Conservation (phyloP, 345 rosid genomes). For the Salix exigua region DNA sequence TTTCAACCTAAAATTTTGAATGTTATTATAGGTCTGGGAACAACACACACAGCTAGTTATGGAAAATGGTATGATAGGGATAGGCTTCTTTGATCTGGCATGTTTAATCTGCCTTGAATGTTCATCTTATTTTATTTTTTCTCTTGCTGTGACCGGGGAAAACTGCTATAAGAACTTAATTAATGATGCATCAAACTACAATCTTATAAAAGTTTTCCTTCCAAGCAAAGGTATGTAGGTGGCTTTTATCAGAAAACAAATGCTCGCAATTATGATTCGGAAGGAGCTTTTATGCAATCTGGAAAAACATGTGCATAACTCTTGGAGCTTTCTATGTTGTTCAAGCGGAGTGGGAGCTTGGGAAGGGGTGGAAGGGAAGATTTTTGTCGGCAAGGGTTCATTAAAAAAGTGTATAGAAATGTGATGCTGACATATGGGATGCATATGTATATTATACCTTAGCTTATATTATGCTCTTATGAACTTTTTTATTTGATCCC, state of each 20-base stretch:
- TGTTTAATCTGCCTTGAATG: background rate
- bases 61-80: no score
- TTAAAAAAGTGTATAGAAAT: background rate
- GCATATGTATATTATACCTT: background rate
- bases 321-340: background rate
- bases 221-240: background rate
- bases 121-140: background rate
- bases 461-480: background rate
- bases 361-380: background rate
- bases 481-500: background rate
- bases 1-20: background rate
- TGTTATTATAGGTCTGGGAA: background rate
- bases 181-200: background rate
- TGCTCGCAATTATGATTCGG: background rate
- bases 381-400: background rate
- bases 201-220: background rate
- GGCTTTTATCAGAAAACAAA: background rate
- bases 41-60: no score
- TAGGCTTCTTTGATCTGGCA: background rate
- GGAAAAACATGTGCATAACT: background rate
- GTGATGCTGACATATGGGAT: background rate
- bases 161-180: background rate
- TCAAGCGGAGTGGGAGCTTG: background rate
- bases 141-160: background rate
- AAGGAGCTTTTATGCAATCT: background rate